Percentiles rank a stretch among this genome's conserved stretches.
phyloP scores from a whole-genome alignment of 177 flowering plant species.

The Vitis hybrid region DNA sequence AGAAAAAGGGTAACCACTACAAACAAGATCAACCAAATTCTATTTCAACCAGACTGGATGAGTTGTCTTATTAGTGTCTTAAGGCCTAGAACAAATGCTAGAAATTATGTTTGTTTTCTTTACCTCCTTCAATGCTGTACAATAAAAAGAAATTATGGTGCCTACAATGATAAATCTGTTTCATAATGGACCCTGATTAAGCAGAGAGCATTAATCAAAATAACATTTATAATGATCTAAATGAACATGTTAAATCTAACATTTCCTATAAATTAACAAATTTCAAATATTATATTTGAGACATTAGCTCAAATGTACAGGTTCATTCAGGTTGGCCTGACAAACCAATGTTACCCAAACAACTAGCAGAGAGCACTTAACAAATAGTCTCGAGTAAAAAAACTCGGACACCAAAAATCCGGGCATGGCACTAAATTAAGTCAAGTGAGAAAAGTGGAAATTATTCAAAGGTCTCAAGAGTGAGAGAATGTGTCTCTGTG shows the following conservation, averaged over 20 bases:
- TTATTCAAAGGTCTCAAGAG: neutral
- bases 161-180: too few relatives aligned
- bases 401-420: neutral
- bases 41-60: too few relatives aligned
- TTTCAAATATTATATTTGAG: neutral
- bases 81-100: too few relatives aligned
- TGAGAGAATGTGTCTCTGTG: too few relatives aligned
- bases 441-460: neutral
- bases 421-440: neutral
- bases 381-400: neutral
- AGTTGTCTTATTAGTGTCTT: too few relatives aligned
- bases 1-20: too few relatives aligned
- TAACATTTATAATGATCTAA: neutral
- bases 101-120: too few relatives aligned
- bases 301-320: neutral
- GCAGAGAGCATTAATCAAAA: neutral
- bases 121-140: too few relatives aligned
- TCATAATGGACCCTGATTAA: too few relatives aligned
- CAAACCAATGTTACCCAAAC: neutral
- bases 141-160: too few relatives aligned
- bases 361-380: neutral
- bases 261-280: neutral
- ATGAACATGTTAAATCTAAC: neutral
- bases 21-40: too few relatives aligned
- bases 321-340: neutral